Evolutionary conservation across 2,329 filamentous ascomycete species (phyloP), one percentile per base, ranked within the genome.

Genomic region (Botryotinia globosa): DNA sequence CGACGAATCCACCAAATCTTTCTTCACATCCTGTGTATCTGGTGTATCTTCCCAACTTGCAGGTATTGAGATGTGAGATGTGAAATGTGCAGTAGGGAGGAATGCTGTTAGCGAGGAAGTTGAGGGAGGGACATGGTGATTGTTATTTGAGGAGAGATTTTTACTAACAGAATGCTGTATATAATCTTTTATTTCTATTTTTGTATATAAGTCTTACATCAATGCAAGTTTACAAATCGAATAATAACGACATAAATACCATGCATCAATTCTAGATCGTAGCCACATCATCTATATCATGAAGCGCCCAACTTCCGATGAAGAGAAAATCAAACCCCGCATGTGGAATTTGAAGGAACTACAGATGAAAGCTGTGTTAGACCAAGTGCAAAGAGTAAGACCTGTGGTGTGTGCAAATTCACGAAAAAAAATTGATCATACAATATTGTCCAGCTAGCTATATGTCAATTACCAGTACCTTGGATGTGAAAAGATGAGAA

Each of bases 1-100:
- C 4, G 2, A n/a, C 1, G 5, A 54, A 2, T 14, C 1, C 4
- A 4, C 16, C 10, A 12, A 6, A n/a, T 8, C 1, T 7, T n/a
- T 7, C 42, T n/a, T 54, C 25, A 16, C 5, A 7, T n/a, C 2
- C 16, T 54, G 12, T 16, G 4, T 16, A 16, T 54, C 14, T 51
- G 48, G 2, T 42, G 39, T 16, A 18, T 44, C n/a, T n/a, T 7
- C 14, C 5, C 25, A 54, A 14, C 25, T 54, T 54, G 14, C 4
- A n/a, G 5, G 22, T 61, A 18, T n/a, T 61, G 22, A 12, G 32
- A 29, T 56, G 22, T 59, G 18, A n/a, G 45, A 54, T n/a, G 14
- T n/a, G 22, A 39, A 61, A 29, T n/a, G 2, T 39, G 6, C 3
- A 7, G 37, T 39, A 39, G 14, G 34, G 22, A 62, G 25, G 34